These are phyloP conservation scores for Drechslerella coelobrocha DNA, from an alignment of 2,329 filamentous ascomycete species.

Conservation along the genomic window DNA sequence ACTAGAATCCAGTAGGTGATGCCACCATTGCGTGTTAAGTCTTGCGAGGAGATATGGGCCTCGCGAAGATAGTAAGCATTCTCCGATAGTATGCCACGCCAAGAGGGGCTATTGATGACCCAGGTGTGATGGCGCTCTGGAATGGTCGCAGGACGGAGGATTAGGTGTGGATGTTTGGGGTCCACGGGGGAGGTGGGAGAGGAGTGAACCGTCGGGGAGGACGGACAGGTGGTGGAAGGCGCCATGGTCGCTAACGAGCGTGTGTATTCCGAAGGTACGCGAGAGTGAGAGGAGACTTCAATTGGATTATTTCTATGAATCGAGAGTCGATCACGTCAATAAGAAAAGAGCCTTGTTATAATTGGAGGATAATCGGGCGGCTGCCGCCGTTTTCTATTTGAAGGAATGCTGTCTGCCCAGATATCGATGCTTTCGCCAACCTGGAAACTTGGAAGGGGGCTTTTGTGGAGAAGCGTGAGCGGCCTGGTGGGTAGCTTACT, in stretches of 20 bases:
- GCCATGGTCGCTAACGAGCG: slow-evolving; percentile 27
- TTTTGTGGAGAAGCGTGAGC: slow-evolving; percentile 47
- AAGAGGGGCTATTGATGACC: slow-evolving; percentile 65
- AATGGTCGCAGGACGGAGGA: slow-evolving; percentile 66
- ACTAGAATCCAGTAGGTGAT: slow-evolving; percentile 72
- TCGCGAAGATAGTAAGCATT: slow-evolving; percentile 69
- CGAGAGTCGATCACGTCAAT: no score
- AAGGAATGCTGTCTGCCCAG: slow-evolving; percentile 23
- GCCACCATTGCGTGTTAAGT: slow-evolving; percentile 67
- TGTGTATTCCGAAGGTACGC: background rate
- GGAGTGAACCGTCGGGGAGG: slow-evolving; percentile 26
- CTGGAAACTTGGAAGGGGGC: slow-evolving; percentile 32
- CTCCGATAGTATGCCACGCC: slow-evolving; percentile 66
- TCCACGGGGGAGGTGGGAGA: slow-evolving; percentile 27
- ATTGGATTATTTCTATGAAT: no score
- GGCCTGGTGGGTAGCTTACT: slow-evolving; percentile 24
- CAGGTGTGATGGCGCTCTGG: slow-evolving; percentile 66
- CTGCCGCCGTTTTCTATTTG: background rate
- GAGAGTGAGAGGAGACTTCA: no score
- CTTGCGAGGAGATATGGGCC: slow-evolving; percentile 65
- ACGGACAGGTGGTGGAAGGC: slow-evolving; percentile 42
- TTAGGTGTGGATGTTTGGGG: slow-evolving; percentile 55
- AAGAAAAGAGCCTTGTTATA: no score
- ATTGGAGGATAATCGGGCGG: background rate
- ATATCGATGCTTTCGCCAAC: slow-evolving; percentile 23